These are phyloP conservation scores for Paraconiothyrium sp. DNA, from an alignment of 2,329 filamentous ascomycete species.

Conservation along the genomic window DNA sequence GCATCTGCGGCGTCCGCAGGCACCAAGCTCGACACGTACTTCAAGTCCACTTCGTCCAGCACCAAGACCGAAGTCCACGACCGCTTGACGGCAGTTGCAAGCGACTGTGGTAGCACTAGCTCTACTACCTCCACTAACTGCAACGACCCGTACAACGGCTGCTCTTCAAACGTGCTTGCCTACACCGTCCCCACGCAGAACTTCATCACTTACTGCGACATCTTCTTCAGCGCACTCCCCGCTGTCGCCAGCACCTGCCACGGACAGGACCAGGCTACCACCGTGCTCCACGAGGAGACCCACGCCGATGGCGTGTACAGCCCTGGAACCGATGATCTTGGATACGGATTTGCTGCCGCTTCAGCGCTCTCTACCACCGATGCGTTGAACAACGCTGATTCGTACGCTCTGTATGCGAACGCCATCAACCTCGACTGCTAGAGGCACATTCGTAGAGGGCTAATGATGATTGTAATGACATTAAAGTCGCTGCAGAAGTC, in stretches of 20 bases:
- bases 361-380: constrained; percentile 57
- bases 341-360: constrained; percentile 64
- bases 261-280: constrained; percentile 71
- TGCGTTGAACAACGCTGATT: constrained; percentile 72
- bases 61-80: constrained; percentile 51
- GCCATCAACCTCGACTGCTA: constrained; percentile 22
- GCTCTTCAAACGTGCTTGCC: constrained; percentile 61
- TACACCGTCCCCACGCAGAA: constrained; percentile 67
- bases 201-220: constrained; percentile 69
- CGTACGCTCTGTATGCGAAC: constrained; percentile 65
- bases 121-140: constrained; percentile 67
- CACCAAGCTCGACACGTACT: constrained; percentile 62
- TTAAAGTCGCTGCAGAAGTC: no score
- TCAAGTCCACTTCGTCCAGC: constrained; percentile 64
- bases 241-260: constrained; percentile 64
- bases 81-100: constrained; percentile 55
- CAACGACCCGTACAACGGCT: constrained; percentile 65
- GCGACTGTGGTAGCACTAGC: constrained; percentile 64
- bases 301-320: constrained; percentile 66
- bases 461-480: no score
- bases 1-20: constrained; percentile 59
- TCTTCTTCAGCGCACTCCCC: constrained; percentile 66
- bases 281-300: constrained; percentile 72
- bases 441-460: no score
- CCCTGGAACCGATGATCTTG: constrained; percentile 65